Conservation (phyloP, 1,284 basidiomycete genomes). For the Abortiporus biennis region DNA sequence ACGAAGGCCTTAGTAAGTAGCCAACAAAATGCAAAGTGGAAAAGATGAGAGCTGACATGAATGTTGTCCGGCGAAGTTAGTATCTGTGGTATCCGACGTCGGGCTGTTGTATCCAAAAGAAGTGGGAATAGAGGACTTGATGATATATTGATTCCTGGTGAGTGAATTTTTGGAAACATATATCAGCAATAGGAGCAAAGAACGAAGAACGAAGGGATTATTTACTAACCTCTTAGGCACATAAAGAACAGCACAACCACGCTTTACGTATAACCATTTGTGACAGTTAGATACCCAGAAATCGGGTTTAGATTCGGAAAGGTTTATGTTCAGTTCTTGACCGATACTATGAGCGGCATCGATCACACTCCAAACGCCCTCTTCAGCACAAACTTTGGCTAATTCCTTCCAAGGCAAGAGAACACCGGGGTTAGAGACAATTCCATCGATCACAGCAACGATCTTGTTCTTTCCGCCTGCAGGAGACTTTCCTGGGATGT, state of each 20-base stretch:
- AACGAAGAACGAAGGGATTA: not conserved
- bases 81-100: conserved; percentile 21
- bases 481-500: conserved; percentile 11
- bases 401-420: conserved; percentile 78
- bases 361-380: conserved; percentile 63
- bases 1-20: not conserved
- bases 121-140: conserved; percentile 74
- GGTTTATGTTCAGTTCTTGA: conserved; percentile 43
- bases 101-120: conserved; percentile 50
- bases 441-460: conserved; percentile 72
- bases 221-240: conserved; percentile 65
- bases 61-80: conserved; percentile 53
- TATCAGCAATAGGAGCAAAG: not conserved
- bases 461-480: conserved; percentile 39
- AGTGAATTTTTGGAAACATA: too few species aligned
- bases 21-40: not conserved
- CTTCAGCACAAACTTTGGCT: conserved; percentile 62
- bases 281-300: conserved; percentile 84
- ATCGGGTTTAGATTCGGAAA: conserved; percentile 59
- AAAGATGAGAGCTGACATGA: conserved; percentile 38
- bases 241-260: conserved; percentile 71
- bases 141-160: conserved; percentile 72
- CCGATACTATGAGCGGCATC: conserved; percentile 88
- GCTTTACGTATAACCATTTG: conserved; percentile 79
- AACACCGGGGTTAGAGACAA: conserved; percentile 68